A percentile compares a stretch with the other conserved stretches of the same genome.
Evolutionary conservation across 1,284 basidiomycete genomes (phyloP).

Genomic region (Pyrrhoderma lamaoense): DNA sequence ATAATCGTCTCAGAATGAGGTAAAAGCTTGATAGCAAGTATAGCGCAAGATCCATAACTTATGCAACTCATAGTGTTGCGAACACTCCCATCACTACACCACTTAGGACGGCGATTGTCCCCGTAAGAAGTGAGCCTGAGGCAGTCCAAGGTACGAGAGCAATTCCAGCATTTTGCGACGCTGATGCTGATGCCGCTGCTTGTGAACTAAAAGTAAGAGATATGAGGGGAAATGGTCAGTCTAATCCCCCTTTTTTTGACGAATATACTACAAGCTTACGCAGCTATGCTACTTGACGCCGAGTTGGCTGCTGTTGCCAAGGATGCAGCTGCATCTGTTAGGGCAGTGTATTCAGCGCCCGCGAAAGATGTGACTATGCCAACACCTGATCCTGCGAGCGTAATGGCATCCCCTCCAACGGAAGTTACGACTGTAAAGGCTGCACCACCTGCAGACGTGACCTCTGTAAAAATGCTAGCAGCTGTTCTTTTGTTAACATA

Average conservation of each 20-base stretch:
- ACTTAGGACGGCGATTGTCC: slow-evolving; percentile 28
- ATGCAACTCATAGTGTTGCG: background rate
- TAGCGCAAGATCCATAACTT: background rate
- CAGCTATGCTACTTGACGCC: slow-evolving; percentile 11
- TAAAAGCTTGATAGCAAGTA: too few species aligned
- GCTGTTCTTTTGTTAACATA: slow-evolving; percentile 8
- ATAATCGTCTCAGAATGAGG: too few species aligned
- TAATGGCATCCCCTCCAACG: slow-evolving; percentile 44
- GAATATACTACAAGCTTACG: slow-evolving; percentile 19
- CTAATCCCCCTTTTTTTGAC: too few species aligned
- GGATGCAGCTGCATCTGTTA: slow-evolving; percentile 23
- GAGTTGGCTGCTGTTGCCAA: slow-evolving; percentile 25
- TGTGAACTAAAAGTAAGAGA: slow-evolving; percentile 1
- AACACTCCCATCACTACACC: background rate
- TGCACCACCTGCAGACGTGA: slow-evolving; percentile 36
- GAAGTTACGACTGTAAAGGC: slow-evolving; percentile 37
- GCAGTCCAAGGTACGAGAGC: slow-evolving; percentile 20
- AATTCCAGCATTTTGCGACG: background rate
- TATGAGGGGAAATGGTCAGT: background rate
- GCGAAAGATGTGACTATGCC: slow-evolving; percentile 44
- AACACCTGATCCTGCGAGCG: slow-evolving; percentile 39
- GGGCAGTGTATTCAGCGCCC: slow-evolving; percentile 42
- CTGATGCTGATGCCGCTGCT: background rate
- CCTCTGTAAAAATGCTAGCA: slow-evolving; percentile 3
- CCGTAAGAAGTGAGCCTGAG: slow-evolving; percentile 32